Evolutionary conservation across 371 early-diverging fungal species (phyloP).

Genomic region (Actinomucor elegans): DNA sequence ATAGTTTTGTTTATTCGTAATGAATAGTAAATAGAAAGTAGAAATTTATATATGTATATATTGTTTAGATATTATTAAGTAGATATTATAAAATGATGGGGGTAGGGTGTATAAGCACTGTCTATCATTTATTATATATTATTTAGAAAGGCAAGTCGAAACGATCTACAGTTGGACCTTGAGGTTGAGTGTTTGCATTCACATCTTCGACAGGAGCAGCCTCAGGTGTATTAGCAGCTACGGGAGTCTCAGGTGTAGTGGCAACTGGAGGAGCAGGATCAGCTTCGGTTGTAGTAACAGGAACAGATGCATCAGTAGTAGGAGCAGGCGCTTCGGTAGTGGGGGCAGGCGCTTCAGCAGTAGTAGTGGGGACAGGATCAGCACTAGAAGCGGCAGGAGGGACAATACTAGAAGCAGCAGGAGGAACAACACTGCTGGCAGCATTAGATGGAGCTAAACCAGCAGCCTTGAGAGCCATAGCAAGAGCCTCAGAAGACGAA

Average conservation of each 20-base stretch:
- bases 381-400: not conserved
- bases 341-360: not conserved
- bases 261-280: not conserved
- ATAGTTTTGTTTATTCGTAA: too few relatives aligned
- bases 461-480: not conserved
- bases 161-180: too few relatives aligned
- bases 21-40: too few relatives aligned
- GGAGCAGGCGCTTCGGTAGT: not conserved
- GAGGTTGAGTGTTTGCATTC: not conserved
- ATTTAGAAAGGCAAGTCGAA: too few relatives aligned
- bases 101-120: too few relatives aligned
- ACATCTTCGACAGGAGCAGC: too few relatives aligned
- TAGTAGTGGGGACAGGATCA: not conserved
- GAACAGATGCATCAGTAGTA: not conserved
- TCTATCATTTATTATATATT: too few relatives aligned
- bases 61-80: too few relatives aligned
- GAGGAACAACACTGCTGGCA: not conserved
- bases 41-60: too few relatives aligned
- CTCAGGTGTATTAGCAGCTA: not conserved
- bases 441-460: not conserved
- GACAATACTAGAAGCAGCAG: not conserved
- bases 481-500: slow-evolving; percentile 2
- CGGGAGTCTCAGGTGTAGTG: not conserved
- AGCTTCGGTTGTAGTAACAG: not conserved
- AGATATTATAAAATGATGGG: too few relatives aligned